These are phyloP conservation scores for Lithohypha guttulata DNA, from an alignment of 2,329 filamentous ascomycete genomes.

Conservation along the genomic window DNA sequence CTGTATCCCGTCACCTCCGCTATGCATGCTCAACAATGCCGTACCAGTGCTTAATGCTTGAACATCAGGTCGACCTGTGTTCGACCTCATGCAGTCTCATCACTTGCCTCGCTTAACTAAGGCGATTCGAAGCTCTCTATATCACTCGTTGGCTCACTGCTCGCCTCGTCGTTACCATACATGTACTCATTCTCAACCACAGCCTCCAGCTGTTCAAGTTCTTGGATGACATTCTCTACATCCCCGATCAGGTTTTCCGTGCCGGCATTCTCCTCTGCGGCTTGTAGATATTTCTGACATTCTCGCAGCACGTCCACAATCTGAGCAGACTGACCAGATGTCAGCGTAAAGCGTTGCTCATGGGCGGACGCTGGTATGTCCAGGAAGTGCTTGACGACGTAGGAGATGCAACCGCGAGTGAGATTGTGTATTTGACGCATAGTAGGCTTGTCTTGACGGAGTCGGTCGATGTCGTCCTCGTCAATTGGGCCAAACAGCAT, in stretches of 20 bases:
- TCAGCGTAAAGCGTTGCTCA: conserved; percentile 10
- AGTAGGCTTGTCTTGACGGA: conserved; percentile 8
- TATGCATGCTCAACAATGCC: too few species aligned
- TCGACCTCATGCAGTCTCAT: neutral
- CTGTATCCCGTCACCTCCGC: too few species aligned
- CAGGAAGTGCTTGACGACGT: conserved; percentile 14
- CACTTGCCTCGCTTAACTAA: neutral
- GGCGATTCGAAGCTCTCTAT: conserved; percentile 9
- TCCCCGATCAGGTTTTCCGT: conserved; percentile 11
- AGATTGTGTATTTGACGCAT: conserved; percentile 12
- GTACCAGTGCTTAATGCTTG: neutral
- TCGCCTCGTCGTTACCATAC: neutral
- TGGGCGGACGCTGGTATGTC: conserved; percentile 5
- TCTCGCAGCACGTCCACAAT: conserved; percentile 15
- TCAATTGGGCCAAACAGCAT: conserved; percentile 31
- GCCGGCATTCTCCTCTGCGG: conserved; percentile 12
- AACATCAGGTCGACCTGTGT: neutral
- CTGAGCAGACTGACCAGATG: conserved; percentile 17
- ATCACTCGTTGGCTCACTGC: conserved; percentile 4
- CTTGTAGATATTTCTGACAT: conserved; percentile 15
- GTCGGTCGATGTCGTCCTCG: conserved; percentile 24
- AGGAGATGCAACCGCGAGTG: conserved; percentile 9
- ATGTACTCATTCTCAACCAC: neutral
- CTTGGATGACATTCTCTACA: neutral
- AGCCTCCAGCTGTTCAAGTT: neutral